A percentile compares a stretch with the other conserved stretches of the same genome.
phyloP scores from a whole-genome alignment of 352 stramenopile genomes.

The Thraustotheca clavata region DNA sequence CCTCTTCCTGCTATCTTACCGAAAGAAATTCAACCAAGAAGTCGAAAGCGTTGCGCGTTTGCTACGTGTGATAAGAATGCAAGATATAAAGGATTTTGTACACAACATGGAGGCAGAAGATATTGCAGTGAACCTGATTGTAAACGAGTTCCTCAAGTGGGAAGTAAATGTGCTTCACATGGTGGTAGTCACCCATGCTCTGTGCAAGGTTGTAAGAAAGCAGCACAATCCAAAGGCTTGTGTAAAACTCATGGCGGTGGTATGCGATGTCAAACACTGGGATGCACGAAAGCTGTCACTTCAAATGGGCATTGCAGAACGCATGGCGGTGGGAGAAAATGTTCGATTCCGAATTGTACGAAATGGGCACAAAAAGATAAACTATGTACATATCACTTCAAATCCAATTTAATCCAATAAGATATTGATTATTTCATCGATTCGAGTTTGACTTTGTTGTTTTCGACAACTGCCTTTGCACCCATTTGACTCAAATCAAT shows the following conservation, averaged over 20 bases:
- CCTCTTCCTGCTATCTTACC: not conserved
- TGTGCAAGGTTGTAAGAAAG: not conserved
- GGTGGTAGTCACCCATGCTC: constrained; percentile 21
- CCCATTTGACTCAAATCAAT: constrained; percentile 11
- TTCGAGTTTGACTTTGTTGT: constrained; percentile 25
- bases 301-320: constrained; percentile 34
- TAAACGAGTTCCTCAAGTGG: constrained; percentile 22
- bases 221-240: constrained; percentile 4
- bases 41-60: constrained; percentile 3
- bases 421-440: constrained; percentile 7
- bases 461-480: not conserved
- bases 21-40: not conserved
- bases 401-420: too few species aligned
- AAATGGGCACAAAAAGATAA: constrained; percentile 77
- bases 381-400: constrained; percentile 58
- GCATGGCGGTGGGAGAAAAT: constrained; percentile 50
- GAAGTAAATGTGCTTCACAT: constrained; percentile 24
- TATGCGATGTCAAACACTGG: constrained; percentile 9
- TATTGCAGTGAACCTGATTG: constrained; percentile 17
- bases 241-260: constrained; percentile 19
- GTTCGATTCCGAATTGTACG: constrained; percentile 30
- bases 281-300: constrained; percentile 7
- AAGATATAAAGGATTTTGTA: constrained; percentile 23
- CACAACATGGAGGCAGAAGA: constrained; percentile 21
- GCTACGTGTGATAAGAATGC: constrained; percentile 3